Evolutionary conservation across 2,329 filamentous ascomycete species (phyloP).

Genomic region (Botrytis galanthina): DNA sequence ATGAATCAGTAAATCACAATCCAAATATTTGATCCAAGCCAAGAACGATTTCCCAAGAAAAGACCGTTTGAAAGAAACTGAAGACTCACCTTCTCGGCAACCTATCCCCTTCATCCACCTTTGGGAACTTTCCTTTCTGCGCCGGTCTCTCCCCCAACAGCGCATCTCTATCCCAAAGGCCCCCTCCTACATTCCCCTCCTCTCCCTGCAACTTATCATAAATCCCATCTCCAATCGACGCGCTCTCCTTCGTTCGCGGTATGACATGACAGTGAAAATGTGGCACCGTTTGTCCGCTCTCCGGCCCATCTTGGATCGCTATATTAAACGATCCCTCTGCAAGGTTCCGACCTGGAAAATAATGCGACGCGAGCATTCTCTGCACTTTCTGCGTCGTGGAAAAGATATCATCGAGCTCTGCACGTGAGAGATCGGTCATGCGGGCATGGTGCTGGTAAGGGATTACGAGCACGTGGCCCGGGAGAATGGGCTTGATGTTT

Average conservation of each 20-base stretch:
- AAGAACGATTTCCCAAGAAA: too few relatives aligned
- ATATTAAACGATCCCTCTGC: constrained; percentile 80
- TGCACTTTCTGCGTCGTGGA: constrained; percentile 80
- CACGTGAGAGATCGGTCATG: constrained; percentile 45
- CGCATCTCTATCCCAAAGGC: constrained; percentile 65
- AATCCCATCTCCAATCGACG: constrained; percentile 63
- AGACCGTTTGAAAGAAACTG: neutral
- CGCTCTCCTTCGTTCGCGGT: constrained; percentile 59
- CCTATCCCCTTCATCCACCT: constrained; percentile 69
- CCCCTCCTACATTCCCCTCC: constrained; percentile 76
- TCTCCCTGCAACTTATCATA: constrained; percentile 82
- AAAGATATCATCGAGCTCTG: constrained; percentile 69
- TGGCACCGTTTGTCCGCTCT: constrained; percentile 88
- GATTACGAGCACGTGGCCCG: constrained; percentile 89
- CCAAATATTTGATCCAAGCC: neutral
- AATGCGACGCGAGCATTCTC: constrained; percentile 63
- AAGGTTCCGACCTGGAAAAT: constrained; percentile 56
- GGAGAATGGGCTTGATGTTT: constrained; percentile 91
- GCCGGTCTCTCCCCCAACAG: constrained; percentile 48
- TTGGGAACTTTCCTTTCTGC: constrained; percentile 59
- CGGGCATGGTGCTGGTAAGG: constrained; percentile 68
- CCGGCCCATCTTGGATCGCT: constrained; percentile 87
- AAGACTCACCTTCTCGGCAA: constrained; percentile 49
- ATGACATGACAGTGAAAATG: constrained; percentile 95
- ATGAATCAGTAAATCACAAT: neutral